Base-by-base conservation (phyloP, 2,329 filamentous ascomycete genomes). In the Mollisiaceae sp. region DNA sequence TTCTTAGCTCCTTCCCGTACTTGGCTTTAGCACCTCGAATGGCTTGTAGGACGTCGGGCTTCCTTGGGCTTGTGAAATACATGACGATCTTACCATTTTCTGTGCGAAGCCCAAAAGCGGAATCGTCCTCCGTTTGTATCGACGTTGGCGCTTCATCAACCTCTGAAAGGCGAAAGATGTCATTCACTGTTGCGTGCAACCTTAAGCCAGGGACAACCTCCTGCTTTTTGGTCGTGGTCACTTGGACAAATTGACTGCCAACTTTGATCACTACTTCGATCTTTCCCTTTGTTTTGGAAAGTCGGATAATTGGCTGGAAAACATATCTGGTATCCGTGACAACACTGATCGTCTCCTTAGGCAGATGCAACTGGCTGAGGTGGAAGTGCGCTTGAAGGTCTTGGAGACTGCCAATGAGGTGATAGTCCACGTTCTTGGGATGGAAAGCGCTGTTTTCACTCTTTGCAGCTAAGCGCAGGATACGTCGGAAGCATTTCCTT, bases 11-110 rank as follows among this genome's bases (percentile, higher is more conserved):
- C 72, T 89, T 90, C 62, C 85, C 85, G 67, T 89, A 83, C 71
- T 89, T 90, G 8, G 83, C 79, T 75, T 90, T 91, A 52, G 87
- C 87, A 11, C 79, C 81, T 39, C 87, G 83, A 61, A 91, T 88
- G 12, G 85, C 84, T 75, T 88, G 85, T 3, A 91, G 78, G 22
- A 91, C 82, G 66, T 90, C 88, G 8, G 79, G 74, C 74, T 89
- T 89, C 73, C 85, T 86, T 1, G 86, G 81, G 69, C 88, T 90
- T 20, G 87, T 88, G 75, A 91, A 91, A 73, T 88, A 90, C 87
- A 91, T 90, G 61, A 90, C 84, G 59, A 90, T 87, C 76, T 88
- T 90, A 70, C 89, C 89, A 68, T 87, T 89, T 70, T 91, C 89
- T 2, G 88, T 88, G 59, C 88, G 82, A 35, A 91, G 78, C 0